These are phyloP conservation scores for Rhodotorula diobovata DNA, from an alignment of 768 basidiomycete genomes.

Conservation along the genomic window DNA sequence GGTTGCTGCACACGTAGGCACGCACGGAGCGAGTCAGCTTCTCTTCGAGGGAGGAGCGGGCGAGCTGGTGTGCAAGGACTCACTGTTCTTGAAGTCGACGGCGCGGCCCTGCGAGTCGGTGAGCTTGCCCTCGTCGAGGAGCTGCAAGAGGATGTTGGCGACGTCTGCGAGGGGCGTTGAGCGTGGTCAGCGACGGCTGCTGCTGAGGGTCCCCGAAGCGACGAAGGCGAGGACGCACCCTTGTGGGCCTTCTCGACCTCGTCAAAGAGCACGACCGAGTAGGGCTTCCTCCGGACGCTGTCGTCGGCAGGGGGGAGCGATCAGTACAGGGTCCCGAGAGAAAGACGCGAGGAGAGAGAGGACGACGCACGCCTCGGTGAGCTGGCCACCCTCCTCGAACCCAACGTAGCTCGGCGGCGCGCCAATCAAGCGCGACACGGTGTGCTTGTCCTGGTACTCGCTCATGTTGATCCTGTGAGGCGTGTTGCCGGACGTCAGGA, in stretches of 20 bases:
- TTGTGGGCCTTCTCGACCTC: constrained; percentile 50
- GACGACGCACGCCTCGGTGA: constrained; percentile 34
- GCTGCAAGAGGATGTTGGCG: constrained; percentile 50
- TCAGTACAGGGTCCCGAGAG: not conserved
- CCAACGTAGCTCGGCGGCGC: constrained; percentile 92
- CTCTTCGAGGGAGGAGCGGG: constrained; percentile 34
- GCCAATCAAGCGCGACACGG: constrained; percentile 82
- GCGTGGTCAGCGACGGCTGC: not conserved
- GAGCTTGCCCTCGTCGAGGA: constrained; percentile 51
- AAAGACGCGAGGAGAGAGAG: not conserved
- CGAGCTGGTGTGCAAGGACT: not conserved
- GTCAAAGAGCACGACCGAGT: constrained; percentile 20
- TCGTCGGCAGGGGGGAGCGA: too few species aligned
- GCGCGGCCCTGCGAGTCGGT: constrained; percentile 50
- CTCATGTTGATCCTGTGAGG: constrained; percentile 1
- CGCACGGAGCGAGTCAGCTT: constrained; percentile 46
- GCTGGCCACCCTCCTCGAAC: constrained; percentile 70
- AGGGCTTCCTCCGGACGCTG: constrained; percentile 39
- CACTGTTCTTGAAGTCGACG: constrained; percentile 47
- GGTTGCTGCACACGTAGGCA: constrained; percentile 44
- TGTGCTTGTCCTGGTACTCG: constrained; percentile 62
- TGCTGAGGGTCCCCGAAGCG: too few species aligned
- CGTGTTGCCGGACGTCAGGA: not conserved
- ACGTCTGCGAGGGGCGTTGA: constrained; percentile 45
- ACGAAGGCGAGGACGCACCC: constrained; percentile 27